Percentiles rank a stretch among this genome's conserved stretches.
These are phyloP conservation scores for Dothideomycetes sp. DNA, from an alignment of 2,329 filamentous ascomycete species.

Conservation along the genomic window DNA sequence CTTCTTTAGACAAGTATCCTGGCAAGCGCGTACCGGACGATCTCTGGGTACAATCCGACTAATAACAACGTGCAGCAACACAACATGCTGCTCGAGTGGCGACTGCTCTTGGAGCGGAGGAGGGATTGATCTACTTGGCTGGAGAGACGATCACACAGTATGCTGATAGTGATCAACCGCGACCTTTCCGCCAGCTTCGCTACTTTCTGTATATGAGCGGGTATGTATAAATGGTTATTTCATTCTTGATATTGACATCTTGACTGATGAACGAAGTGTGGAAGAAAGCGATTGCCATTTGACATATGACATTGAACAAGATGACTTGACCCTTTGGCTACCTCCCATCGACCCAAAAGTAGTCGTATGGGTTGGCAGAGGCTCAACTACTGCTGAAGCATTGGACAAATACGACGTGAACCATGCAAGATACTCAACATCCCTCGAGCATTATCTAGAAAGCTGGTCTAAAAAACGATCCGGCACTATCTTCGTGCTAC, in stretches of 20 bases:
- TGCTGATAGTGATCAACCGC: slow-evolving; percentile 49
- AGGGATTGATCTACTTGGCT: slow-evolving; percentile 46
- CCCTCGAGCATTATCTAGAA: slow-evolving; percentile 19
- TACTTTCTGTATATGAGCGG: slow-evolving; percentile 94
- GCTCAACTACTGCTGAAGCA: slow-evolving; percentile 65
- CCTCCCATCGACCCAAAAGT: slow-evolving; percentile 77
- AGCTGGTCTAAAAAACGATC: slow-evolving; percentile 19
- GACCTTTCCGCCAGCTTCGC: slow-evolving; percentile 50
- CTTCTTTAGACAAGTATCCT: slow-evolving; percentile 12
- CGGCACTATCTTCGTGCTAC: slow-evolving; percentile 23
- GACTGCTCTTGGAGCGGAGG: slow-evolving; percentile 21
- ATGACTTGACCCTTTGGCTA: slow-evolving; percentile 76
- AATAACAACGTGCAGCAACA: too few species aligned
- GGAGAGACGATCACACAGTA: slow-evolving; percentile 39
- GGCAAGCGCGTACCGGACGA: too few species aligned
- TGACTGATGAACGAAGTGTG: slow-evolving; percentile 6
- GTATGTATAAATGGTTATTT: slow-evolving; percentile 29
- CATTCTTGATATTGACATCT: too few species aligned
- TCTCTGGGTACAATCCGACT: too few species aligned
- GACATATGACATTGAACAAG: slow-evolving; percentile 65
- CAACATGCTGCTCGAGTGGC: slow-evolving; percentile 12
- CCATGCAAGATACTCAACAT: slow-evolving; percentile 42
- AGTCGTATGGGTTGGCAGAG: slow-evolving; percentile 89
- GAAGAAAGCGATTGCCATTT: slow-evolving; percentile 69
- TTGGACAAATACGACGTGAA: slow-evolving; percentile 70